Base-by-base conservation (phyloP, 2,329 filamentous ascomycete species). In the Alternaria sp. region DNA sequence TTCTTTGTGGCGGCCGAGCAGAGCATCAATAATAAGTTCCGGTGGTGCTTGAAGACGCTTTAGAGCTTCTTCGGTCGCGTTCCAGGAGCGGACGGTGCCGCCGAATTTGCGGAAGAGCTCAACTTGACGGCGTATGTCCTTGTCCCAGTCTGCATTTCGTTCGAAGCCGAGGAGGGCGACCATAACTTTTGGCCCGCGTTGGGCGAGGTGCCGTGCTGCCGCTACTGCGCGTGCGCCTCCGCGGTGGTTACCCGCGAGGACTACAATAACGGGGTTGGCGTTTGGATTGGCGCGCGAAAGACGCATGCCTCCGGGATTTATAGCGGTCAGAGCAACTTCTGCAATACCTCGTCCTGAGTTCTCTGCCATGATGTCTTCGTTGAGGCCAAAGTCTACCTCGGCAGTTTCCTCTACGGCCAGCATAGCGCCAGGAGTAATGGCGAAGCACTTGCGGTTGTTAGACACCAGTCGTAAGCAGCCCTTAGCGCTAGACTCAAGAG, bases 211-310 rank as follows among this genome's bases (percentile, higher is more conserved):
- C 5, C 96, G 89, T 26, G 91, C 93, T 5, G 93, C 93, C 13
- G 93, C 92, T 57, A 98, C 86, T 4, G 93, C 93, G 62, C 95
- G 87, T 40, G 92, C 90, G 43, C 95, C 94, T 1, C 91, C 93
- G 69, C 93, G 93, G 79, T 97, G 95, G 79, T 97, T 98, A n/a
- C 96, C 95, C 0, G 93, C 94, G n/a, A 98, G 85, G 7, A 98
- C 88, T 21, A 97, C 89, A 54, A 90, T 84, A 7, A 88, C 86
- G 1, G 87, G 86, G 28, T 84, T 81, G 15, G 83, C 80, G 40
- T 84, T 81, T 52, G 83, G 81, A 54, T 81, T 77, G 13, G 81
- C 75, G 69, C 83, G 52, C 77, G 85, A 50, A 82, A 87, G 50
- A 86, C 85, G 79, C 83, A 88, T 75, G 86, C 87, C 54, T 85